These are phyloP conservation scores for Trichophyton verrucosum DNA, from an alignment of 2,329 filamentous ascomycete genomes.

Conservation along the genomic window DNA sequence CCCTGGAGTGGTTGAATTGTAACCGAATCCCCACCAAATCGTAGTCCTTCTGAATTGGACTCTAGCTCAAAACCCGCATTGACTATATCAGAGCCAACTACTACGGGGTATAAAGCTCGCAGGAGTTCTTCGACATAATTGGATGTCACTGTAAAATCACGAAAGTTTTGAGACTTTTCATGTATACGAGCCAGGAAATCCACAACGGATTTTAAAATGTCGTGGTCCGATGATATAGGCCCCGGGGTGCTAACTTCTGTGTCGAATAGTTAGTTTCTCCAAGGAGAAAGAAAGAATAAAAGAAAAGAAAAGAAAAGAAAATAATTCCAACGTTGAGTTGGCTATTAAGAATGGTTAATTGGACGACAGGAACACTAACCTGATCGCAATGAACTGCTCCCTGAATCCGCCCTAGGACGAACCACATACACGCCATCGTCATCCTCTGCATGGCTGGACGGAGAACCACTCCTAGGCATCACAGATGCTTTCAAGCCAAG, in stretches of 20 bases:
- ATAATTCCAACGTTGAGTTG: not conserved
- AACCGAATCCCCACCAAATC: conserved; percentile 75
- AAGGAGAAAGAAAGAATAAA: not conserved
- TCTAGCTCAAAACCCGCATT: conserved; percentile 77
- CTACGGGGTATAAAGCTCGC: conserved; percentile 68
- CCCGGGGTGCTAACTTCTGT: not conserved
- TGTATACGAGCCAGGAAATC: conserved; percentile 71
- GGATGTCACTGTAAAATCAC: conserved; percentile 68
- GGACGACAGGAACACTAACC: not conserved
- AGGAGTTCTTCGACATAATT: conserved; percentile 72
- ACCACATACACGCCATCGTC: not conserved
- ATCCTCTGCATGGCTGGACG: conserved; percentile 6
- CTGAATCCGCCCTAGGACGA: not conserved
- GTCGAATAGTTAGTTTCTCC: not conserved
- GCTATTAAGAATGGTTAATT: too few relatives aligned
- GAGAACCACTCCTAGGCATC: conserved; percentile 42
- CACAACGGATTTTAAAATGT: conserved; percentile 59
- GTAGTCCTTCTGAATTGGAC: conserved; percentile 65
- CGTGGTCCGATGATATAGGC: not conserved
- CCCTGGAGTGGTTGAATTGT: conserved; percentile 64
- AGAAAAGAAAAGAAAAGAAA: not conserved
- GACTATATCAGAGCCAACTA: conserved; percentile 75
- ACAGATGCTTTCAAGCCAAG: conserved; percentile 58
- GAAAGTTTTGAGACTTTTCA: conserved; percentile 60
- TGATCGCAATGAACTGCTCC: conserved; percentile 3